phyloP scores from a whole-genome alignment of 1,139 yeast species.

The Debaryomyces coudertii region DNA sequence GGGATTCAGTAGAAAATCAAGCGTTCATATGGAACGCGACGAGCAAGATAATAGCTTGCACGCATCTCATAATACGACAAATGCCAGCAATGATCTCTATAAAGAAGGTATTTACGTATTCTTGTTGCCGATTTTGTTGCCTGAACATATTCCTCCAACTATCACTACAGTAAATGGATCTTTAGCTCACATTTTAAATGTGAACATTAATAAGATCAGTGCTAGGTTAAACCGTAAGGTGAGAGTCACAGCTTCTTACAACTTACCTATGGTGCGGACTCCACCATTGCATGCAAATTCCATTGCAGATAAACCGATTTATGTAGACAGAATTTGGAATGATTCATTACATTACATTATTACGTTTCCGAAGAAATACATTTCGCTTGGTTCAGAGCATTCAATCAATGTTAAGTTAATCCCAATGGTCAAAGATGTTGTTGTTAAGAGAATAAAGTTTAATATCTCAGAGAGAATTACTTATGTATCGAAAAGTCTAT shows the following conservation, averaged over 20 bases:
- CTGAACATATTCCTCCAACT: conserved; percentile 73
- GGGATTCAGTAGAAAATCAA: conserved; percentile 8
- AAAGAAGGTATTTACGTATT: conserved; percentile 83
- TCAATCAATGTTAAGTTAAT: conserved; percentile 65
- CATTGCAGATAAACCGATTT: conserved; percentile 77
- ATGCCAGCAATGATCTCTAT: conserved; percentile 23
- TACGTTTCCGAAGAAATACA: conserved; percentile 73
- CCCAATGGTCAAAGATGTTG: conserved; percentile 70
- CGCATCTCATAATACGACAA: conserved; percentile 3
- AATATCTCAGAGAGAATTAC: conserved; percentile 74
- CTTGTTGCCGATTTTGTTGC: conserved; percentile 69
- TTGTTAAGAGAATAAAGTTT: conserved; percentile 70
- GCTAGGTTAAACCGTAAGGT: conserved; percentile 42
- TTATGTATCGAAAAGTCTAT: conserved; percentile 59
- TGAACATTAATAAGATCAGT: conserved; percentile 35
- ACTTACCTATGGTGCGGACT: conserved; percentile 64
- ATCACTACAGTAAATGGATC: conserved; percentile 59
- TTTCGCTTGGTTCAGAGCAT: conserved; percentile 69
- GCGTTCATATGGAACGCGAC: background rate
- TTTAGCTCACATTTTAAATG: conserved; percentile 38
- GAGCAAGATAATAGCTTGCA: background rate
- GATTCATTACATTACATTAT: conserved; percentile 77
- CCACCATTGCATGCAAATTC: conserved; percentile 82
- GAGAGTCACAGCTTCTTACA: conserved; percentile 33
- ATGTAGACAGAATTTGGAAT: conserved; percentile 83